Evolutionary conservation across 225 moss, liverwort and hornwort genomes (phyloP).

Genomic region (Physcomitrium patens): DNA sequence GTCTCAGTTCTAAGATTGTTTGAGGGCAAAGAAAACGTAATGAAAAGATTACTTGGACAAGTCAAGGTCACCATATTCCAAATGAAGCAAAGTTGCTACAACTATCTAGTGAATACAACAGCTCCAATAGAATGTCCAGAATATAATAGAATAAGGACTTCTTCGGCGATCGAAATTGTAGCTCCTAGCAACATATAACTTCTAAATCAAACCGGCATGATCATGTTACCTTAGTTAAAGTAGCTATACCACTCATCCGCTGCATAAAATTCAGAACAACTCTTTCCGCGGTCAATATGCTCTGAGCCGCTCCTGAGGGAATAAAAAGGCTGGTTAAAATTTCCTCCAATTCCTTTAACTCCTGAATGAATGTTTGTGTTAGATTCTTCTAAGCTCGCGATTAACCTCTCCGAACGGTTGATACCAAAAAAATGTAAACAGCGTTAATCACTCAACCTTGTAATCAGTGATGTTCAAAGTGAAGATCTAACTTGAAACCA

Average conservation of each 20-base stretch:
- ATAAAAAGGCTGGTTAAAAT: slow-evolving; percentile 17
- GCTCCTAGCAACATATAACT: not conserved
- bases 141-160: not conserved
- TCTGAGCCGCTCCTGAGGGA: slow-evolving; percentile 78
- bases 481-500: slow-evolving; percentile 14
- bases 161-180: slow-evolving; percentile 16
- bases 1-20: not conserved
- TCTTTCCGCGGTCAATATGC: slow-evolving; percentile 87
- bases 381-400: slow-evolving; percentile 14
- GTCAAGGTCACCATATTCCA: slow-evolving; percentile 13
- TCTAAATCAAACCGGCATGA: slow-evolving; percentile 3
- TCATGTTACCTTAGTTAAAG: slow-evolving; percentile 71
- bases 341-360: not conserved
- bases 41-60: not conserved
- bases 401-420: slow-evolving; percentile 5
- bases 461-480: slow-evolving; percentile 1
- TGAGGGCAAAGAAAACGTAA: slow-evolving; percentile 14
- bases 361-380: slow-evolving; percentile 5
- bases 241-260: slow-evolving; percentile 97
- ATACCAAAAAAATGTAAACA: not conserved
- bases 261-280: slow-evolving; percentile 98
- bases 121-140: slow-evolving; percentile 1
- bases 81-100: not conserved
- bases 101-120: not conserved
- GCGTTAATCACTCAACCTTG: slow-evolving; percentile 23